Conservation (phyloP, 768 basidiomycete genomes). For the Auriscalpium microsporum region DNA sequence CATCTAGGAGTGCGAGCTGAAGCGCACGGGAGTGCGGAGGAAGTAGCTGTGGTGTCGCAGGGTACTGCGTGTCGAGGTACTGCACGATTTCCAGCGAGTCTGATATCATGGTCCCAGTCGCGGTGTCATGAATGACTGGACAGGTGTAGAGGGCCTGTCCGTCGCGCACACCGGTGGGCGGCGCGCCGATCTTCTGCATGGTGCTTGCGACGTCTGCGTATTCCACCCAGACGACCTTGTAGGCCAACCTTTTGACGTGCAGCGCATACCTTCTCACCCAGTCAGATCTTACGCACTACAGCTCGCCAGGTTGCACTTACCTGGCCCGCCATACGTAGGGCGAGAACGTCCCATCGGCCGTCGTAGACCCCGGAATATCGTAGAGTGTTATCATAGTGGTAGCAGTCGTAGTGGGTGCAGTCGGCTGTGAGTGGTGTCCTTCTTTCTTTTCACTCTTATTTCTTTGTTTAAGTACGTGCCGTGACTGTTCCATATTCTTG, state of each 20-base stretch:
- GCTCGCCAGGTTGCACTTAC: neutral
- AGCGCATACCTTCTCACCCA: neutral
- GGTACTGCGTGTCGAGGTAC: conserved; percentile 15
- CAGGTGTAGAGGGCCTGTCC: conserved; percentile 9
- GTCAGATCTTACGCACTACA: neutral
- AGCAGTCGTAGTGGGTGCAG: too few relatives aligned
- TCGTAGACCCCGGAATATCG: neutral
- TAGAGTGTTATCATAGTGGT: neutral
- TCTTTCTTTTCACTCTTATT: too few relatives aligned
- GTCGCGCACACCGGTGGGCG: neutral
- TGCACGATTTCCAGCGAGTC: conserved; percentile 13
- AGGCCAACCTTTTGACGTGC: neutral
- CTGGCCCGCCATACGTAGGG: neutral
- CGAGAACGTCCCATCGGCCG: neutral
- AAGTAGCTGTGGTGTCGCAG: conserved; percentile 4
- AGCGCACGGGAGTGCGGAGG: conserved; percentile 4
- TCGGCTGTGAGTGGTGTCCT: too few relatives aligned
- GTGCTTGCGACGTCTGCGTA: neutral
- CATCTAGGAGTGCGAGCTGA: neutral
- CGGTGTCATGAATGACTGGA: conserved; percentile 12
- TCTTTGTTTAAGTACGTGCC: too few relatives aligned
- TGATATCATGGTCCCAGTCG: conserved; percentile 6
- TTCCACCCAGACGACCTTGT: neutral
- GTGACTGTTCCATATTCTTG: too few relatives aligned
- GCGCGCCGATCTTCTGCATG: neutral